Evolutionary conservation across 768 basidiomycete species (phyloP).

Genomic region (Auricularia heimuer): DNA sequence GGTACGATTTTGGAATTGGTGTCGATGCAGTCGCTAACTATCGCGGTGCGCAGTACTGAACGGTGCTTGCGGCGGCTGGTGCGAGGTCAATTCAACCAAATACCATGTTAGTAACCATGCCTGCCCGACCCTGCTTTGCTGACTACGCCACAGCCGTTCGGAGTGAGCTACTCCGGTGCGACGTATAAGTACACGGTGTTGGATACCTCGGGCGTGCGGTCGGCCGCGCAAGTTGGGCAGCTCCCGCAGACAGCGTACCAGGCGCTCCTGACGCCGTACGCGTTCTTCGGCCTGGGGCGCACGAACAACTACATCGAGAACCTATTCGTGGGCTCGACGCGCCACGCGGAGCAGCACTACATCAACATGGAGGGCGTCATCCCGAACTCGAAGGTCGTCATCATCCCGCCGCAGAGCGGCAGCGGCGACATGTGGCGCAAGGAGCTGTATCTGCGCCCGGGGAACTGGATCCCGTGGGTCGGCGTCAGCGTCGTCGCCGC

Average conservation of each 20-base stretch:
- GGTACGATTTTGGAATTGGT: slow-evolving; percentile 37
- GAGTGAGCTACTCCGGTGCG: slow-evolving; percentile 89
- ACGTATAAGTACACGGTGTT: slow-evolving; percentile 96
- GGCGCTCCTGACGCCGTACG: slow-evolving; percentile 80
- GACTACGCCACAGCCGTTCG: slow-evolving; percentile 57
- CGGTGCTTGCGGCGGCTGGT: slow-evolving; percentile 83
- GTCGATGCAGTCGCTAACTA: no score
- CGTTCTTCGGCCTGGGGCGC: slow-evolving; percentile 92
- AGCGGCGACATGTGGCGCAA: slow-evolving; percentile 54
- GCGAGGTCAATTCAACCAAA: slow-evolving; percentile 48
- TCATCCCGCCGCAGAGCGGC: slow-evolving; percentile 58
- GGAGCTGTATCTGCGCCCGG: slow-evolving; percentile 85
- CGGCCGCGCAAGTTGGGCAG: slow-evolving; percentile 91
- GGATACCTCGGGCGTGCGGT: slow-evolving; percentile 78
- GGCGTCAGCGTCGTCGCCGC: slow-evolving; percentile 75
- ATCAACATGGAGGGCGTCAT: slow-evolving; percentile 96
- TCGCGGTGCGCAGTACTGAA: slow-evolving; percentile 56
- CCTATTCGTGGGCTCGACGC: slow-evolving; percentile 88
- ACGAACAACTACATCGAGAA: slow-evolving; percentile 99
- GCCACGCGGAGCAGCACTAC: slow-evolving; percentile 58
- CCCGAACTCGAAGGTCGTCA: slow-evolving; percentile 95
- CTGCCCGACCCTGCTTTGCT: neutral
- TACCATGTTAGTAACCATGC: slow-evolving; percentile 57
- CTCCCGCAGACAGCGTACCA: slow-evolving; percentile 91
- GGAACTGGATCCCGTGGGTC: slow-evolving; percentile 97